phyloP scores from a whole-genome alignment of 2,329 filamentous ascomycete genomes.

The Colletotrichum sp. region DNA sequence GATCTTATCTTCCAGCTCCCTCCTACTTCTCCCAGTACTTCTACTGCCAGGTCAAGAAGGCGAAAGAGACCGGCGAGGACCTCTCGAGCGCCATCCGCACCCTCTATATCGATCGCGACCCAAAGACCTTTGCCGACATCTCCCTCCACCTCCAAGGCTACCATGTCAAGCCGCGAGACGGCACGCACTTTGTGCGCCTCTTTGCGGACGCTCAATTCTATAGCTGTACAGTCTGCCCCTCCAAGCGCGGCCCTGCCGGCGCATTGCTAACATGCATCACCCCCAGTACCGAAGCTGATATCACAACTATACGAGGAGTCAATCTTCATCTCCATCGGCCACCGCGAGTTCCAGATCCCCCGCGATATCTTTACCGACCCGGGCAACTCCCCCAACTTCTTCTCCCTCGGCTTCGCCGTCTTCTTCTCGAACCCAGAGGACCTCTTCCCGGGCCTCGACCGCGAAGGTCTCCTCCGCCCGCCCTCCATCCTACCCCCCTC shows the following conservation, averaged over 20 bases:
- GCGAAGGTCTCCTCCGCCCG: constrained; percentile 79
- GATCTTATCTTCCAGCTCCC: constrained; percentile 64
- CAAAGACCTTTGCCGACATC: constrained; percentile 87
- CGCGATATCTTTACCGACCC: constrained; percentile 85
- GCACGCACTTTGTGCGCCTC: constrained; percentile 86
- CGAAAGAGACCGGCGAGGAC: constrained; percentile 63
- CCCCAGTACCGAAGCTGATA: constrained; percentile 80
- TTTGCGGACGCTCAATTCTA: constrained; percentile 98
- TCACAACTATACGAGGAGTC: constrained; percentile 90
- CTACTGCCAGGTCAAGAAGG: constrained; percentile 75
- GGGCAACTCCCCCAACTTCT: constrained; percentile 95
- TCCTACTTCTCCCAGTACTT: constrained; percentile 98
- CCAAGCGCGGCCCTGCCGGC: neutral
- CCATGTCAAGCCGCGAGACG: constrained; percentile 81
- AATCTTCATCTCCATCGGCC: constrained; percentile 91
- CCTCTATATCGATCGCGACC: constrained; percentile 94
- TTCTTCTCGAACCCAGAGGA: constrained; percentile 84
- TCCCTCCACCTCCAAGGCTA: constrained; percentile 92
- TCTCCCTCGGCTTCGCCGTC: constrained; percentile 85
- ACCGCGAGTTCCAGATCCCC: constrained; percentile 86
- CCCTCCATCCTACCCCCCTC: constrained; percentile 84
- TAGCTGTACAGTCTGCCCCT: constrained; percentile 61
- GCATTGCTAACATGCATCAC: neutral
- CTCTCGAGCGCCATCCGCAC: constrained; percentile 66
- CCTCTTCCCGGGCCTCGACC: constrained; percentile 84